Conservation (phyloP, 2,329 filamentous ascomycete species). For the Aureobasidium sp. region DNA sequence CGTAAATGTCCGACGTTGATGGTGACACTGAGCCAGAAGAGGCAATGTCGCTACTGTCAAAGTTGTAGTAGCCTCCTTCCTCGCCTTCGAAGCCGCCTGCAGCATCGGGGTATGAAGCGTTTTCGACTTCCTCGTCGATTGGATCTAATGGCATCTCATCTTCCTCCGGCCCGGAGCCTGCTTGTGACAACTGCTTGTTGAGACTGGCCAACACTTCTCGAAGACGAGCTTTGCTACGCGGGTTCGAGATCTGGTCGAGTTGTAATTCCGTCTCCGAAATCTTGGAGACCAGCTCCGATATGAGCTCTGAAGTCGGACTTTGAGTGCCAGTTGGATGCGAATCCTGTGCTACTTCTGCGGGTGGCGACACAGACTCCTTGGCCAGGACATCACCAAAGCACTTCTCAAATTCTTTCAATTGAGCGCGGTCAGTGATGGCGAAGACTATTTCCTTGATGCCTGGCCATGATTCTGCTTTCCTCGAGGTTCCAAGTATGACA, state of each 20-base stretch:
- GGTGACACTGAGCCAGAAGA: conserved; percentile 21
- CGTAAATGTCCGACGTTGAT: conserved; percentile 25
- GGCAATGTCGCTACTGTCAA: conserved; percentile 24
- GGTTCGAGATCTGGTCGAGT: conserved; percentile 28
- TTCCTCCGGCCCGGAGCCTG: conserved; percentile 25
- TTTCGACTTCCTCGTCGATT: conserved; percentile 19
- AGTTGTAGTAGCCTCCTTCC: conserved; percentile 27
- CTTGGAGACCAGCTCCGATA: conserved; percentile 24
- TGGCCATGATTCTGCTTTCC: conserved; percentile 34
- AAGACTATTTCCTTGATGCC: conserved; percentile 50
- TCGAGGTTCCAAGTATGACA: conserved; percentile 31
- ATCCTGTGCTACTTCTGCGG: conserved; percentile 14
- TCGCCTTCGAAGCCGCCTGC: conserved; percentile 27
- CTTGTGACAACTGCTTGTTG: conserved; percentile 29
- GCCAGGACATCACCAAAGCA: conserved; percentile 37
- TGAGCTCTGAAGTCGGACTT: conserved; percentile 15
- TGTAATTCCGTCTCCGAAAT: conserved; percentile 30
- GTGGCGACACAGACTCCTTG: conserved; percentile 20
- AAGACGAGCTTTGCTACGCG: conserved; percentile 25
- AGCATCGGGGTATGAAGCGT: conserved; percentile 17
- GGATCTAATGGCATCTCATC: conserved; percentile 24
- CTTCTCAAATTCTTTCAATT: conserved; percentile 47
- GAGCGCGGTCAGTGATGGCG: conserved; percentile 47
- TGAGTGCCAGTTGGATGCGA: neutral
- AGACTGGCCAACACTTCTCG: conserved; percentile 28